Percentiles rank a stretch among this genome's conserved stretches.
Evolutionary conservation across 495 filamentous ascomycete genomes (phyloP).

Genomic region (Articulospora tetracladia): DNA sequence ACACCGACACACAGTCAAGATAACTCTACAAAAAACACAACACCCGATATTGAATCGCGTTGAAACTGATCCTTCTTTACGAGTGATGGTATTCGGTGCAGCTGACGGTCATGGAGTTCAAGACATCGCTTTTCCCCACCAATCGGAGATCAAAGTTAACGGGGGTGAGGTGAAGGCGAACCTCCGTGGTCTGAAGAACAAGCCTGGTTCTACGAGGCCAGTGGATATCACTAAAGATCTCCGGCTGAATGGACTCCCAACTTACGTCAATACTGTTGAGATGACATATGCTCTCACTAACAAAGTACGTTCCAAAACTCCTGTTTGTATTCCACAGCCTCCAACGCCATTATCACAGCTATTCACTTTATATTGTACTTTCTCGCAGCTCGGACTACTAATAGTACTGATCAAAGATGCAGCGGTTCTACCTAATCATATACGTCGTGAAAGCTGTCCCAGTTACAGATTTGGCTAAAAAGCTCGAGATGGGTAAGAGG

Average conservation of each 20-base stretch:
- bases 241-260: conserved; percentile 54
- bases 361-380: conserved; percentile 1
- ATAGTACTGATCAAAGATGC: conserved; percentile 15
- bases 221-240: conserved; percentile 81
- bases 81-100: conserved; percentile 81
- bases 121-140: conserved; percentile 86
- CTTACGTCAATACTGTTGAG: conserved; percentile 71
- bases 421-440: conserved; percentile 75
- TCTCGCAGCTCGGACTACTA: conserved; percentile 2
- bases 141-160: conserved; percentile 90
- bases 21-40: conserved; percentile 47
- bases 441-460: conserved; percentile 71
- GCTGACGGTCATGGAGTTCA: conserved; percentile 50
- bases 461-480: conserved; percentile 65
- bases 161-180: conserved; percentile 83
- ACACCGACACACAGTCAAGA: conserved; percentile 53
- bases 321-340: background rate
- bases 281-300: conserved; percentile 90
- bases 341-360: background rate
- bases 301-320: conserved; percentile 53
- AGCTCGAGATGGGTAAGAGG: conserved; percentile 59
- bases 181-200: conserved; percentile 89
- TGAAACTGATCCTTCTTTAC: conserved; percentile 47
- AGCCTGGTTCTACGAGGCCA: conserved; percentile 87
- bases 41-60: conserved; percentile 45